Evolutionary conservation across 208 protist species (phyloP).

Genomic region (Borovskyia barvae): DNA sequence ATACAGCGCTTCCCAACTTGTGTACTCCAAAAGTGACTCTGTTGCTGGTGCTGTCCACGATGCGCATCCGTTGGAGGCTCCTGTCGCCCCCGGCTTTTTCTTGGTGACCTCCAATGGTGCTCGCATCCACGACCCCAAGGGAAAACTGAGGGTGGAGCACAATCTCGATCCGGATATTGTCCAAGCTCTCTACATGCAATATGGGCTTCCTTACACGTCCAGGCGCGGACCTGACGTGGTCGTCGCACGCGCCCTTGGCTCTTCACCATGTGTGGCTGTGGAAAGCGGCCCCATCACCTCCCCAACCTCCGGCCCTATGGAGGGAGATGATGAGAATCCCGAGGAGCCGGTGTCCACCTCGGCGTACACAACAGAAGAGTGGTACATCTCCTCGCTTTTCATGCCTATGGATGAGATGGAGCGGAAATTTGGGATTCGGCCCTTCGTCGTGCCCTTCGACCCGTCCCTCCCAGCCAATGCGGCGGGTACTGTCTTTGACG

Average conservation of each 20-base stretch:
- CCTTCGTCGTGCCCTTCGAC: constrained; percentile 39
- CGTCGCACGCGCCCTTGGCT: background rate
- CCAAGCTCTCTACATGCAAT: constrained; percentile 36
- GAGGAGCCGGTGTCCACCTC: constrained; percentile 34
- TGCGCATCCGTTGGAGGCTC: background rate
- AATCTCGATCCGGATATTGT: constrained; percentile 53
- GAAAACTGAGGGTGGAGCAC: constrained; percentile 37
- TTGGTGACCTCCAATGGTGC: constrained; percentile 69
- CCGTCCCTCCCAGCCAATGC: constrained; percentile 13
- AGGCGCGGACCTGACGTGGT: constrained; percentile 6
- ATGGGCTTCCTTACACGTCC: constrained; percentile 32
- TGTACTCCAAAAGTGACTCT: background rate
- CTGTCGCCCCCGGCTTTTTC: constrained; percentile 34
- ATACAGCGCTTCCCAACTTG: background rate
- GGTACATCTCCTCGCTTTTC: constrained; percentile 42
- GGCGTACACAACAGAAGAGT: constrained; percentile 48
- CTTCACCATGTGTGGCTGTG: background rate
- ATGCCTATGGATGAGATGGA: constrained; percentile 34
- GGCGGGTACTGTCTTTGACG: constrained; percentile 35
- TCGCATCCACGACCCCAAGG: constrained; percentile 46
- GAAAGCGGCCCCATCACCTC: background rate
- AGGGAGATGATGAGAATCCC: constrained; percentile 24
- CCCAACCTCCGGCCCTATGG: background rate
- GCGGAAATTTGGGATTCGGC: constrained; percentile 59
- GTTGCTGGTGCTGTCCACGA: background rate